phyloP scores from a whole-genome alignment of 768 basidiomycete species.

The Lentinus brumalis region DNA sequence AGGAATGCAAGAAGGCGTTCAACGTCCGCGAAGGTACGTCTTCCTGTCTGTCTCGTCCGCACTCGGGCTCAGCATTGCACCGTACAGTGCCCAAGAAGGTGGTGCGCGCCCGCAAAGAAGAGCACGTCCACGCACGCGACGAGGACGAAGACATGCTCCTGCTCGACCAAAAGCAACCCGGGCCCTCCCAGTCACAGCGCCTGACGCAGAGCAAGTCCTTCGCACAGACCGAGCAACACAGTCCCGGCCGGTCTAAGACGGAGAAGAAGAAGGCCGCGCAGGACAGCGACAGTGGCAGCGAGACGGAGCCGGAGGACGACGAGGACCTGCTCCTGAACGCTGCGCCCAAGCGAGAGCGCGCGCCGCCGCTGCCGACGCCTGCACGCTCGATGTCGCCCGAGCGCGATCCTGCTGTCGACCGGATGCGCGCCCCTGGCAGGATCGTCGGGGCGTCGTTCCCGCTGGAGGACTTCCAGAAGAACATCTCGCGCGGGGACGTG shows the following conservation, averaged over 20 bases:
- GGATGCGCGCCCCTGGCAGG: slow-evolving; percentile 62
- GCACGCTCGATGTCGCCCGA: slow-evolving; percentile 43
- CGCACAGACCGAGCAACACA: neutral
- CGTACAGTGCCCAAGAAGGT: slow-evolving; percentile 66
- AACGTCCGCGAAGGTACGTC: slow-evolving; percentile 75
- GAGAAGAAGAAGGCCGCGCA: slow-evolving; percentile 11
- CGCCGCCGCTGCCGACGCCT: slow-evolving; percentile 49
- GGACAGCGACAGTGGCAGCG: slow-evolving; percentile 40
- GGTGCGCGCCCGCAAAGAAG: slow-evolving; percentile 58
- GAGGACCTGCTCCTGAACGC: slow-evolving; percentile 30
- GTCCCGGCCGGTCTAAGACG: slow-evolving; percentile 26
- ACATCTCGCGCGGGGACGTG: slow-evolving; percentile 72
- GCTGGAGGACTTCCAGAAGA: slow-evolving; percentile 73
- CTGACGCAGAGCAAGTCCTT: slow-evolving; percentile 20
- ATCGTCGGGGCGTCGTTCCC: slow-evolving; percentile 78
- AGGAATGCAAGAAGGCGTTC: slow-evolving; percentile 64
- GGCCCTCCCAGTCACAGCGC: slow-evolving; percentile 22
- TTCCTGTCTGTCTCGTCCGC: neutral
- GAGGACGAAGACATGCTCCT: slow-evolving; percentile 64
- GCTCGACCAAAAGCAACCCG: slow-evolving; percentile 46
- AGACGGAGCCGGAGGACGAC: slow-evolving; percentile 54
- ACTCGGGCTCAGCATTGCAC: neutral
- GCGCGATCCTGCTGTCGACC: slow-evolving; percentile 39
- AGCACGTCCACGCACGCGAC: slow-evolving; percentile 60
- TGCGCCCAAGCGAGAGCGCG: slow-evolving; percentile 13